Percentiles rank a stretch among this genome's conserved stretches.
Evolutionary conservation across 225 moss, liverwort and hornwort species (phyloP).

Genomic region (Physcomitrium patens): DNA sequence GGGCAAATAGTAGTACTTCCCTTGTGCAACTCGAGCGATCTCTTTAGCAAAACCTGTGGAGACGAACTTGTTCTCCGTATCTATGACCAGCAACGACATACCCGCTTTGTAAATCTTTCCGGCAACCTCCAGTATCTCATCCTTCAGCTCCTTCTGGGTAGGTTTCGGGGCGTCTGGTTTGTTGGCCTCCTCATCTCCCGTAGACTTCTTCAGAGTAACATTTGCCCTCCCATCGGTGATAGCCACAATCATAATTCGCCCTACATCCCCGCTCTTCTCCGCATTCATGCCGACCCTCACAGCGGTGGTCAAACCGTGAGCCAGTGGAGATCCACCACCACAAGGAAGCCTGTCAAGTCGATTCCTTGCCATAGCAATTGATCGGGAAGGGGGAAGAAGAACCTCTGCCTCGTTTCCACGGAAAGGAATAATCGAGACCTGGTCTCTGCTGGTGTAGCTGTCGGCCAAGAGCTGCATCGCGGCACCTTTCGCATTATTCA

Average conservation of each 20-base stretch:
- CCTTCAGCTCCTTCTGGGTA: slow-evolving; percentile 79
- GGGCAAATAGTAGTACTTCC: slow-evolving; percentile 96
- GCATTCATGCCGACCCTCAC: slow-evolving; percentile 97
- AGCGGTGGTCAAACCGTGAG: slow-evolving; percentile 92
- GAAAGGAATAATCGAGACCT: slow-evolving; percentile 98
- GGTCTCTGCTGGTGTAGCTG: slow-evolving; percentile 98
- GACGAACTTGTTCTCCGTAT: slow-evolving; percentile 97
- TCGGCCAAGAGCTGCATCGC: slow-evolving; percentile 97
- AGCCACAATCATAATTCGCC: slow-evolving; percentile 97
- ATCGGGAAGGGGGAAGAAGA: slow-evolving; percentile 94
- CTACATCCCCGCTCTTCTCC: slow-evolving; percentile 95
- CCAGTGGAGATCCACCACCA: slow-evolving; percentile 96
- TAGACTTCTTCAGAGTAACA: slow-evolving; percentile 86
- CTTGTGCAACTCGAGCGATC: slow-evolving; percentile 89
- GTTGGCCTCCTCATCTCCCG: slow-evolving; percentile 89
- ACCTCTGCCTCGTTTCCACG: slow-evolving; percentile 96
- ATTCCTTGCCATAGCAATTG: slow-evolving; percentile 97
- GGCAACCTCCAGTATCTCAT: slow-evolving; percentile 88
- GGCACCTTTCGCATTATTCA: slow-evolving; percentile 99
- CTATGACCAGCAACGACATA: slow-evolving; percentile 94
- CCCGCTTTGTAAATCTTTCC: slow-evolving; percentile 92
- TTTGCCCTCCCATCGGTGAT: slow-evolving; percentile 98
- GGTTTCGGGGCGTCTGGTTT: slow-evolving; percentile 83
- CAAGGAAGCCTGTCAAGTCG: slow-evolving; percentile 94
- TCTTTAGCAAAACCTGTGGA: slow-evolving; percentile 99